Evolutionary conservation across 805 yeast species (phyloP).

Genomic region (Zygotorulaspora danielsina): DNA sequence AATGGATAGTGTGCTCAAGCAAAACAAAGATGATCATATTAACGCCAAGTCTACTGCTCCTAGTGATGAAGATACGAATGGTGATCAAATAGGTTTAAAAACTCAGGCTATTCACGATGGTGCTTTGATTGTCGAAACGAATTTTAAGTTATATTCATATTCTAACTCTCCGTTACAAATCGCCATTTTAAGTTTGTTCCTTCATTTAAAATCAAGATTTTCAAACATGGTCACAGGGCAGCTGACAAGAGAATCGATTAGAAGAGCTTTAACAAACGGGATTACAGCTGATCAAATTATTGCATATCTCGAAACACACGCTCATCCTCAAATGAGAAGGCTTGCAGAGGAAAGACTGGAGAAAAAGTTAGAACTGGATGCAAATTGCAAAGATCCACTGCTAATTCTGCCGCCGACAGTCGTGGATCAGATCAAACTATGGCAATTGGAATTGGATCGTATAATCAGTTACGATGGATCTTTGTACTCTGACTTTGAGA

Average conservation of each 20-base stretch:
- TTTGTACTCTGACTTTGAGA: slow-evolving; percentile 79
- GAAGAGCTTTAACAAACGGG: slow-evolving; percentile 79
- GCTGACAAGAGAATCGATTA: slow-evolving; percentile 84
- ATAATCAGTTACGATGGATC: slow-evolving; percentile 84
- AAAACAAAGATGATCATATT: slow-evolving; percentile 19
- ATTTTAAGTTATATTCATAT: slow-evolving; percentile 87
- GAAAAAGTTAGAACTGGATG: slow-evolving; percentile 58
- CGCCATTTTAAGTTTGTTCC: slow-evolving; percentile 85
- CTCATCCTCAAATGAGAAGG: slow-evolving; percentile 85
- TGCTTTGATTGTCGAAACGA: slow-evolving; percentile 84
- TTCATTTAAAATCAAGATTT: slow-evolving; percentile 78
- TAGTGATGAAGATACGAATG: slow-evolving; percentile 25
- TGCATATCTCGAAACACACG: slow-evolving; percentile 82
- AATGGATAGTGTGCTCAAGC: slow-evolving; percentile 60
- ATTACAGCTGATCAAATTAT: slow-evolving; percentile 94
- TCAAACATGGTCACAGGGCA: slow-evolving; percentile 91
- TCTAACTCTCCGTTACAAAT: slow-evolving; percentile 93
- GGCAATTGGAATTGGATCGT: slow-evolving; percentile 96
- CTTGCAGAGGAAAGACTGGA: slow-evolving; percentile 64
- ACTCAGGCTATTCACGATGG: slow-evolving; percentile 43
- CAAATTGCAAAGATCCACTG: slow-evolving; percentile 46
- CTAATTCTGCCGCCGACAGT: slow-evolving; percentile 89
- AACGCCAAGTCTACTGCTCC: slow-evolving; percentile 15
- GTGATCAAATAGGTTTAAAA: slow-evolving; percentile 27
- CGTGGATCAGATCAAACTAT: slow-evolving; percentile 89